Evolutionary conservation across 2,329 filamentous ascomycete species (phyloP).

Genomic region (Fusarium buharicum): DNA sequence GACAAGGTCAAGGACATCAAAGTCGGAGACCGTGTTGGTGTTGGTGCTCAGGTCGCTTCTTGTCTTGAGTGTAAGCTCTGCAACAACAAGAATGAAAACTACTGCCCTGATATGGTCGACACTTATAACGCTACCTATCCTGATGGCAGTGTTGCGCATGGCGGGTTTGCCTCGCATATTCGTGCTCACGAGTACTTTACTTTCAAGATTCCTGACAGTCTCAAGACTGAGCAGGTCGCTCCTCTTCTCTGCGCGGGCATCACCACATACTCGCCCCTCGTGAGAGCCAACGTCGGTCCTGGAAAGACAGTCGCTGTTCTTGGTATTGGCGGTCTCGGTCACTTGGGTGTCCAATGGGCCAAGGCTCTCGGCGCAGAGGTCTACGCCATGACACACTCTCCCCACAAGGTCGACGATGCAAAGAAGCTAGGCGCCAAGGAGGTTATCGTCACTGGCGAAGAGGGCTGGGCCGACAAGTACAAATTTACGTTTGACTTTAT

Average conservation of each 20-base stretch:
- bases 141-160: constrained; percentile 71
- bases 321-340: constrained; percentile 78
- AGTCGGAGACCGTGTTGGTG: constrained; percentile 69
- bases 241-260: constrained; percentile 83
- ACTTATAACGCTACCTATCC: constrained; percentile 69
- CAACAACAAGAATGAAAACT: constrained; percentile 65
- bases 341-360: constrained; percentile 77
- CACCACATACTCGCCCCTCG: constrained; percentile 76
- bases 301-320: constrained; percentile 76
- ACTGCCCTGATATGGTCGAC: constrained; percentile 65
- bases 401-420: constrained; percentile 68
- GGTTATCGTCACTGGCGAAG: constrained; percentile 58
- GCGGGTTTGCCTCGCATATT: constrained; percentile 67
- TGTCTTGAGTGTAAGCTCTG: constrained; percentile 54
- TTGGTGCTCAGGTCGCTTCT: constrained; percentile 39
- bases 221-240: constrained; percentile 62
- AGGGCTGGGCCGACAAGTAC: constrained; percentile 68
- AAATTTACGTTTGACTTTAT: constrained; percentile 62
- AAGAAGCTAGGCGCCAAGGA: constrained; percentile 70
- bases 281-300: constrained; percentile 72
- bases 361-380: constrained; percentile 75
- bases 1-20: constrained; percentile 63
- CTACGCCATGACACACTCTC: constrained; percentile 71
- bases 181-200: constrained; percentile 67
- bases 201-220: constrained; percentile 65